Percentiles rank a stretch among this genome's conserved stretches.
Evolutionary conservation across 208 protist genomes (phyloP).

Genomic region (Trypanosoma avium): DNA sequence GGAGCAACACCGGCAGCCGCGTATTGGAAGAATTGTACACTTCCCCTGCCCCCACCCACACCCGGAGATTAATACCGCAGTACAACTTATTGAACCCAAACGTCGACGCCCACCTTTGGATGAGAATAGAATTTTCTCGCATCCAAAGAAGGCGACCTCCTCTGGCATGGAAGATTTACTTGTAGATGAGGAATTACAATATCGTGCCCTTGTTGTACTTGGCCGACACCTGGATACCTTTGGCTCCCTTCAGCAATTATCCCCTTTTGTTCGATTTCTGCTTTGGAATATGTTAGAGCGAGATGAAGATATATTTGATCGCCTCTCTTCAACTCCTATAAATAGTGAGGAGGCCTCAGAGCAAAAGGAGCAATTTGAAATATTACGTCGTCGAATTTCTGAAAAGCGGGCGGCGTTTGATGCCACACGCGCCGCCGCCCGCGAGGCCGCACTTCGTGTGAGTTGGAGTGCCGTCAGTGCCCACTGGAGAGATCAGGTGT

Average conservation of each 20-base stretch:
- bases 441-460: slow-evolving; percentile 54
- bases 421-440: slow-evolving; percentile 32
- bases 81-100: slow-evolving; percentile 79
- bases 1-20: slow-evolving; percentile 50
- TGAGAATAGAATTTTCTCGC: slow-evolving; percentile 84
- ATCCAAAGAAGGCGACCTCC: slow-evolving; percentile 76
- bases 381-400: slow-evolving; percentile 24
- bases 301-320: slow-evolving; percentile 57
- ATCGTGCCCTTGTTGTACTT: slow-evolving; percentile 71
- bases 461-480: slow-evolving; percentile 82
- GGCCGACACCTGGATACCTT: slow-evolving; percentile 62
- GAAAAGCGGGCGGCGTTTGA: slow-evolving; percentile 32
- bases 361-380: slow-evolving; percentile 33
- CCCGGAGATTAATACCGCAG: slow-evolving; percentile 68
- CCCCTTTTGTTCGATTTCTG: slow-evolving; percentile 67
- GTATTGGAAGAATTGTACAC: slow-evolving; percentile 52
- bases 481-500: slow-evolving; percentile 82
- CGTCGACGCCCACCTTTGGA: slow-evolving; percentile 66
- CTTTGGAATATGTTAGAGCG: slow-evolving; percentile 74
- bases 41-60: slow-evolving; percentile 60
- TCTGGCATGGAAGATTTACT: slow-evolving; percentile 82
- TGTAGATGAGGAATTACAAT: slow-evolving; percentile 81
- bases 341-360: slow-evolving; percentile 23
- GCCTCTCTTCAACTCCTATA: slow-evolving; percentile 5
- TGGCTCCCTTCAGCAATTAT: slow-evolving; percentile 63